phyloP scores from a whole-genome alignment of 2,329 filamentous ascomycete species.

The Lasiodiplodia sp. region DNA sequence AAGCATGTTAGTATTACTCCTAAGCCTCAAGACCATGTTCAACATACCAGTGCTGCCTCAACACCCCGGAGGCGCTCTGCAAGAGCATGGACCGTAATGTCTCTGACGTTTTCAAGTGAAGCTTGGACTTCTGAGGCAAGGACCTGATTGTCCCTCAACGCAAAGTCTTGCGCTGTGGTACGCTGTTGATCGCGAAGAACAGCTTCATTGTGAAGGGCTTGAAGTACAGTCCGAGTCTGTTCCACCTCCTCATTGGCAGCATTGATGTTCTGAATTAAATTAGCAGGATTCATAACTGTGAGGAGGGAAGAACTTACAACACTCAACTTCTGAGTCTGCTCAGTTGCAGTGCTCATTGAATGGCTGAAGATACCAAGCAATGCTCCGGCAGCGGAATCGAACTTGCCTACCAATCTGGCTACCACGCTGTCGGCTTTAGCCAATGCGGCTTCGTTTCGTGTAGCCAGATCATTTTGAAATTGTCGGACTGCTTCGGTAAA shows the following conservation, averaged over 20 bases:
- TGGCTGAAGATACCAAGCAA: conserved; percentile 1
- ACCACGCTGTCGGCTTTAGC: conserved; percentile 7
- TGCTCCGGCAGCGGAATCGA: conserved; percentile 8
- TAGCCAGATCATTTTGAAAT: conserved; percentile 33
- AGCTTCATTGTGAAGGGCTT: conserved; percentile 20
- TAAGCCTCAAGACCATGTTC: not conserved
- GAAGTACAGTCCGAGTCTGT: conserved; percentile 3
- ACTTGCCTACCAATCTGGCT: conserved; percentile 10
- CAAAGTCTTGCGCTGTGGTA: conserved; percentile 5
- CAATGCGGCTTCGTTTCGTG: conserved; percentile 14
- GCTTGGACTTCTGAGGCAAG: not conserved
- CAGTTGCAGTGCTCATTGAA: not conserved
- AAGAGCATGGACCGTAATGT: conserved; percentile 8
- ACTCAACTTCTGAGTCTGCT: not conserved
- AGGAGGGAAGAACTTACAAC: not conserved
- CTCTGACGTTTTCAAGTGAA: conserved; percentile 8
- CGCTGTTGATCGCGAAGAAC: conserved; percentile 5
- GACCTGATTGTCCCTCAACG: conserved; percentile 3
- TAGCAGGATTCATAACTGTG: not conserved
- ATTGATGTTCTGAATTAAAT: conserved; percentile 18
- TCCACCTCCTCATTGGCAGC: conserved; percentile 35
- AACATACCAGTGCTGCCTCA: conserved; percentile 8
- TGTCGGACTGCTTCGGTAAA: conserved; percentile 37
- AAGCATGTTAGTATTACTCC: not conserved
- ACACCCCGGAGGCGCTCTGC: conserved; percentile 1